A percentile compares a stretch with the other conserved stretches of the same genome.
These are phyloP conservation scores for Solanum chmielewskii DNA, from an alignment of 257 asterid genomes.

Conservation along the genomic window DNA sequence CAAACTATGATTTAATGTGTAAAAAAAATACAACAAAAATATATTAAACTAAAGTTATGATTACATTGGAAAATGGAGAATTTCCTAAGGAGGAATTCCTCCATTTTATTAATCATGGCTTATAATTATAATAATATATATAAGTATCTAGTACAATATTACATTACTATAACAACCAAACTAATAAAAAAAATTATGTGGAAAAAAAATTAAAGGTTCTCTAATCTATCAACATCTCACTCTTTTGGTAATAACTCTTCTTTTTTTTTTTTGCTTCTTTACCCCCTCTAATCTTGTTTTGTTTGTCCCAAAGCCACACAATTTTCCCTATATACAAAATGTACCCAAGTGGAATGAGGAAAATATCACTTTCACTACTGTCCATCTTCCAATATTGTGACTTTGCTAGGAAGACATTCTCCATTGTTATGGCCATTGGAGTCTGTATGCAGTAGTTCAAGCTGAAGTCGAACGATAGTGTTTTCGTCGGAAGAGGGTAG, in stretches of 20 bases:
- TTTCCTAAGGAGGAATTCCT: slow-evolving; percentile 10
- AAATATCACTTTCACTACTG: background rate
- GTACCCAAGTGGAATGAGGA: slow-evolving; percentile 16
- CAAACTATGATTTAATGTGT: background rate
- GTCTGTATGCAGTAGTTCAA: slow-evolving; percentile 29
- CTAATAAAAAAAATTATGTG: slow-evolving; percentile 6
- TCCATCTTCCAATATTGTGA: slow-evolving; percentile 26
- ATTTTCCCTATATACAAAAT: slow-evolving; percentile 44
- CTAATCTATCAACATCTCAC: slow-evolving; percentile 43
- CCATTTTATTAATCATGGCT: slow-evolving; percentile 21
- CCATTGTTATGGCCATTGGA: slow-evolving; percentile 21
- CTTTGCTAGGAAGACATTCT: slow-evolving; percentile 60
- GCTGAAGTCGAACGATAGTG: slow-evolving; percentile 37
- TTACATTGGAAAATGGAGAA: background rate
- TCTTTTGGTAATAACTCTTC: slow-evolving; percentile 5
- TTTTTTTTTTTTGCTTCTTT: slow-evolving; percentile 12
- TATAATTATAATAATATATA: background rate
- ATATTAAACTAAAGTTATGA: background rate
- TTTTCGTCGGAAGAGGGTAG: slow-evolving; percentile 10
- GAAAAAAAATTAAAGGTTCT: slow-evolving; percentile 6
- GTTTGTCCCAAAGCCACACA: slow-evolving; percentile 1
- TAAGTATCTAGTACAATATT: slow-evolving; percentile 18
- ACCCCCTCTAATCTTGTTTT: slow-evolving; percentile 10
- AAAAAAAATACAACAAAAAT: background rate
- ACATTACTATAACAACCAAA: slow-evolving; percentile 16